Evolutionary conservation across 164 flowering plant genomes (phyloP).

Genomic region (Paratinospora sagittata): DNA sequence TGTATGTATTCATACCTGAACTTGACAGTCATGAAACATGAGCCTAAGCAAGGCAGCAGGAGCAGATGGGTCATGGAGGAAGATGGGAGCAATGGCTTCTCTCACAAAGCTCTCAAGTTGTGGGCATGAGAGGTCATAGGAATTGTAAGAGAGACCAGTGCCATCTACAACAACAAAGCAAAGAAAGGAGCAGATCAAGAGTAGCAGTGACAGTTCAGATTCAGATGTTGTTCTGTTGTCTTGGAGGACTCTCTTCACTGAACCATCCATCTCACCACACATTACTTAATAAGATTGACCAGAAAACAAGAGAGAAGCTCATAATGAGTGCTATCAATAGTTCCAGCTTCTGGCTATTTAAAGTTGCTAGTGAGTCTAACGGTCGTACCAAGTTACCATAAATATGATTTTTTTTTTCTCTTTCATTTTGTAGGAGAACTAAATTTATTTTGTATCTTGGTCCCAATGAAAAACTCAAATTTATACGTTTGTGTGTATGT

Average conservation of each 20-base stretch:
- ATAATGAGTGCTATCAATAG: neutral
- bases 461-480: too few relatives aligned
- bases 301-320: neutral
- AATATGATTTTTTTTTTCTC: neutral
- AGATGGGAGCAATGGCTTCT: slow-evolving; percentile 9
- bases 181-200: neutral
- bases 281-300: neutral
- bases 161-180: slow-evolving; percentile 1
- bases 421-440: too few relatives aligned
- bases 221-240: neutral
- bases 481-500: too few relatives aligned
- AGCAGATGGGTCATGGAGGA: slow-evolving; percentile 14
- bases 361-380: neutral
- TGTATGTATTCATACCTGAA: slow-evolving; percentile 19
- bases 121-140: slow-evolving; percentile 20
- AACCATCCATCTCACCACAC: too few relatives aligned
- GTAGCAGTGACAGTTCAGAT: too few relatives aligned
- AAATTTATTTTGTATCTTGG: too few relatives aligned
- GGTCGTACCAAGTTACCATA: neutral
- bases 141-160: neutral
- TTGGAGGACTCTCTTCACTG: neutral
- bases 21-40: slow-evolving; percentile 34
- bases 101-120: slow-evolving; percentile 18
- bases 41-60: slow-evolving; percentile 32
- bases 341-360: neutral